Evolutionary conservation across 1,284 basidiomycete species (phyloP), one percentile per base, ranked within the genome.

Genomic region (Nidula niveotomentosa): DNA sequence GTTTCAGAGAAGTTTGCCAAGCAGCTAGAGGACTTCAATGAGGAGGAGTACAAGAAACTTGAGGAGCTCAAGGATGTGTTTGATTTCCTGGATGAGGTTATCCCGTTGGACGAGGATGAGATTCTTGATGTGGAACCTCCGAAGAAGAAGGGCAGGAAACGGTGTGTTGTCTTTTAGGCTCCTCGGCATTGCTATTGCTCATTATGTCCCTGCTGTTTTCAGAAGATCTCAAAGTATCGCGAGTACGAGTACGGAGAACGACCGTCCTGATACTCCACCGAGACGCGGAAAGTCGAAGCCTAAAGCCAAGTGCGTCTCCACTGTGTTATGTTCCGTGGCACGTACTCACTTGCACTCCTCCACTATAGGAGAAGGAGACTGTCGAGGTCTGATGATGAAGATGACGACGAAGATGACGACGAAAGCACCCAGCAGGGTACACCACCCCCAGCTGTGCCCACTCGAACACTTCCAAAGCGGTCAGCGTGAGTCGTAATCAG

Each of bases 1-100:
- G 73, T 96, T 35, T 68, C 76, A 47, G 94, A 93, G 74, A 86
- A 84, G 62, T 95, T 86, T 62, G 80, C 84, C 23, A 79, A 83
- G 48, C 84, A 88, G 63, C 72, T 94, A 8, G 83, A 86, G 57
- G 83, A 79, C 50, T 88, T 93, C 62, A 84, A 80, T 59, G 90
- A 92, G 64, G 88, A 86, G 47, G 85, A 91, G 36, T 84, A 81
- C 56, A 71, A 86, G 53, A 76, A 86, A 41, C 66, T 81, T 9
- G 80, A 85, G 53, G 72, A 81, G 41, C 75, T 89, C 36, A 76
- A 83, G 44, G 78, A 80, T 0, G 62, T 88, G n/a, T 90, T 90
- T 60, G 76, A 80, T 48, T 87, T 87, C 63, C 62, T 91, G 64
- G 88, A 91, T 58, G 80, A 83, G 13, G 75, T 84, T 17, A 73